Evolutionary conservation across 2,329 filamentous ascomycete species (phyloP).

Genomic region (Ophiocordyceps camponoti-rufipedis): DNA sequence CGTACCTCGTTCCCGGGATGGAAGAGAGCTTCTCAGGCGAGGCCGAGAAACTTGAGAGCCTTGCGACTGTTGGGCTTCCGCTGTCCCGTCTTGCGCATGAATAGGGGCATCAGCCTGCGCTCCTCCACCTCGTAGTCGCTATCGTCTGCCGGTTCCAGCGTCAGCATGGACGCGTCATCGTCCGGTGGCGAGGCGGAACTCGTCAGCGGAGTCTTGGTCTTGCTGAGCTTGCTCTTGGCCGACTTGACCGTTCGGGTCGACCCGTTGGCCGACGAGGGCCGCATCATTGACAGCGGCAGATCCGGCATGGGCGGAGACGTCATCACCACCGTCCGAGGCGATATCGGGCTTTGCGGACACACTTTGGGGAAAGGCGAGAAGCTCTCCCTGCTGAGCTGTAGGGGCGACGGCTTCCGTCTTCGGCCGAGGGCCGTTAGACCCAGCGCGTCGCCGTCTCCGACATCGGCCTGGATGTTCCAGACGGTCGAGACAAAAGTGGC

Average conservation of each 20-base stretch:
- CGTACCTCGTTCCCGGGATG: no score
- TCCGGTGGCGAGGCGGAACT: constrained; percentile 3
- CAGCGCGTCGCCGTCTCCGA: constrained; percentile 23
- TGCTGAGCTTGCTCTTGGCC: constrained; percentile 11
- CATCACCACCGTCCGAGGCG: constrained; percentile 2
- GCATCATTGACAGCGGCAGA: constrained; percentile 2
- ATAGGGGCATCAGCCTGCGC: constrained; percentile 33
- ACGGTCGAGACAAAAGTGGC: constrained; percentile 33
- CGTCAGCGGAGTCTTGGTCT: constrained; percentile 10
- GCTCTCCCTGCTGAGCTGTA: constrained; percentile 7
- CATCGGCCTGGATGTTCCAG: constrained; percentile 19
- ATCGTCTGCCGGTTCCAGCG: constrained; percentile 19
- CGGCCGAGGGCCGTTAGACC: constrained; percentile 8
- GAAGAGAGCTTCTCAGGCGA: constrained; percentile 14
- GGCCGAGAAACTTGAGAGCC: constrained; percentile 33
- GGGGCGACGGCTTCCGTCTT: constrained; percentile 9
- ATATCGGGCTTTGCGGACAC: constrained; percentile 6
- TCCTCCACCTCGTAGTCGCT: constrained; percentile 28
- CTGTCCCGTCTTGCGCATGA: constrained; percentile 15
- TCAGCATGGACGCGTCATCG: constrained; percentile 14
- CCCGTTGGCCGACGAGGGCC: constrained; percentile 4
- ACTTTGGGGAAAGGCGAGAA: constrained; percentile 13
- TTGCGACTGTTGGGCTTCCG: constrained; percentile 27
- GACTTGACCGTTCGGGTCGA: constrained; percentile 12
- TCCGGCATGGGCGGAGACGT: constrained; percentile 1